Base-by-base conservation (phyloP, 441 rosid species). In the Pelargonium exstipulatum region DNA sequence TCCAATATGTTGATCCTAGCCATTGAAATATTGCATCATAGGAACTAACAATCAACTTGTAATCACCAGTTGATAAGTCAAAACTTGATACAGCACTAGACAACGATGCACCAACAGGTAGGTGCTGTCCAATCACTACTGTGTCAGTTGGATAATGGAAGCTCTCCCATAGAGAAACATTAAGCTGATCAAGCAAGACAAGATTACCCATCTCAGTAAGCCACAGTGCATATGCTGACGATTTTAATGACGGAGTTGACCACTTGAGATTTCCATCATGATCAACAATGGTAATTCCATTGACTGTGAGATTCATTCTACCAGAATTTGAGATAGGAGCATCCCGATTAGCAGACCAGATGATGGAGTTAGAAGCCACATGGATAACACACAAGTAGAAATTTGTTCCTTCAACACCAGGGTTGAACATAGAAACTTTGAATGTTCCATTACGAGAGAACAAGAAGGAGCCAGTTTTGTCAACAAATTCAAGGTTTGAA, bases 281-380 rank as follows among this genome's bases (percentile, higher is more conserved):
- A 80, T 90, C 90, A 12, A 74, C 9, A 66, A 92, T 70, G 62
- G 78, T 73, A 73, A 93, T 83, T 68, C 98, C 97, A 35, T 77
- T 57, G 4, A 46, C 42, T 3, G 96, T 75, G 24, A 93, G 86
- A 73, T 67, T 69, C 91, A 92, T 83, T 37, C 57, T 29, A 14
- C 96, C 95, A 0, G 92, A 82, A 43, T 57, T 76, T 0, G 96
- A 85, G 80, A 93, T 74, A 1, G 98, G 89, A 7, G 66, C 71
- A 73, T 84, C 83, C 13, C 85, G 86, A 76, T 88, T 88, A 17
- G 97, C 94, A 10, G 98, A 81, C 98, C 98, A 93, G 76, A 89
- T 82, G 70, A 88, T 78, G 62, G 73, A 62, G 65, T 71, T 79
- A 70, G 97, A 89, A 0, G 65, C 81, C 7, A 76, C 88, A 24